Conservation (phyloP, 495 filamentous ascomycete genomes). For the Platismatia glauca region DNA sequence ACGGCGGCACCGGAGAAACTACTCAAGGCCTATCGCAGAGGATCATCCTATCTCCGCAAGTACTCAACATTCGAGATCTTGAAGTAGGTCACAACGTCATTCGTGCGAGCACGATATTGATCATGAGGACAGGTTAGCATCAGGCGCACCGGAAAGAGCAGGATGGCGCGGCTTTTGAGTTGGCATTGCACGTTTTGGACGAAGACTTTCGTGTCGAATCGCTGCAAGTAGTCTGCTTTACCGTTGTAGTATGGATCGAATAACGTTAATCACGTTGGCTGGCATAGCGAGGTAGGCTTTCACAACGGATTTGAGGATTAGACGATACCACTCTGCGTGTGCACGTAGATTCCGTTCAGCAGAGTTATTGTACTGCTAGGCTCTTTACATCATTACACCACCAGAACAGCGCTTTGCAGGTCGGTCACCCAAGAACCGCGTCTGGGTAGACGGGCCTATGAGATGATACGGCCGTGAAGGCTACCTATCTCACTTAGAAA, state of each 20-base stretch:
- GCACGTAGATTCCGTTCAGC: background rate
- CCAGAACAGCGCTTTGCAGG: background rate
- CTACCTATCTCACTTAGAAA: background rate
- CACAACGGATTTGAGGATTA: background rate
- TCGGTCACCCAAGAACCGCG: background rate
- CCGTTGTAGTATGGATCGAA: background rate
- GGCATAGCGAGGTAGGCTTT: background rate
- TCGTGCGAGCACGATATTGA: background rate
- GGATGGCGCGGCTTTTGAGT: background rate
- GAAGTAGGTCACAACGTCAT: slow-evolving; percentile 42
- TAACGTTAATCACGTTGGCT: background rate
- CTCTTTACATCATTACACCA: background rate
- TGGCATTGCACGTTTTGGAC: background rate
- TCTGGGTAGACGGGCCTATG: background rate
- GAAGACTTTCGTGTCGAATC: background rate
- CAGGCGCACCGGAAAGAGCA: background rate
- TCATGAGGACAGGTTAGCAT: background rate
- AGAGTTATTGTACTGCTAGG: background rate
- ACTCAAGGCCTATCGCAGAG: slow-evolving; percentile 64
- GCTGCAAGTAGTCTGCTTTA: background rate
- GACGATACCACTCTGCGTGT: background rate
- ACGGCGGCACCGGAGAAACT: slow-evolving; percentile 43
- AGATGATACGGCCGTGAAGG: too few species aligned
- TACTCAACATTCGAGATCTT: slow-evolving; percentile 72
- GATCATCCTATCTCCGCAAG: slow-evolving; percentile 54